phyloP scores from a whole-genome alignment of 192 early-diverging fungal species.

The Obelidium mucronatum region DNA sequence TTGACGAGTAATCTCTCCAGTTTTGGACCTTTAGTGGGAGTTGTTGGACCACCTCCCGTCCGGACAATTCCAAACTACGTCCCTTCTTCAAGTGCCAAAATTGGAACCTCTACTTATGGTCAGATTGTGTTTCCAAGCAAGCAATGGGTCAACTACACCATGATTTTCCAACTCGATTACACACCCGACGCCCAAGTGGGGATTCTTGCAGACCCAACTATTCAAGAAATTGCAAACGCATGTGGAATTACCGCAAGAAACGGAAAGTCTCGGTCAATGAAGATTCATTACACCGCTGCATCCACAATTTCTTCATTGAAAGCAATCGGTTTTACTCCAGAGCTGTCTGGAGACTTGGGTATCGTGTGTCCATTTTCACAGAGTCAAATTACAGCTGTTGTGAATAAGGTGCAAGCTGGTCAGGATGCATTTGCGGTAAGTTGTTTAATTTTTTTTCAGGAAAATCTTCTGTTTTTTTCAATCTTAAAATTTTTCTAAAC shows the following conservation, averaged over 20 bases:
- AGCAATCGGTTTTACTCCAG: slow-evolving; percentile 21
- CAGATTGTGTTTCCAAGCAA: slow-evolving; percentile 33
- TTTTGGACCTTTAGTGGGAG: background rate
- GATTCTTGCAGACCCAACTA: slow-evolving; percentile 27
- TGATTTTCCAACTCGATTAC: slow-evolving; percentile 42
- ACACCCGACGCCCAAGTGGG: slow-evolving; percentile 24
- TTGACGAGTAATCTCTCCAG: background rate
- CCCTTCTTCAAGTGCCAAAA: background rate
- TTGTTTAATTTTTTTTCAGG: no score
- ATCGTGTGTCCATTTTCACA: slow-evolving; percentile 27
- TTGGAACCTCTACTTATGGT: slow-evolving; percentile 22
- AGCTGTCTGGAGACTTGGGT: background rate
- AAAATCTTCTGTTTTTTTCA: no score
- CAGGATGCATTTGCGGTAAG: background rate
- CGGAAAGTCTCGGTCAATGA: background rate
- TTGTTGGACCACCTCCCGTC: background rate
- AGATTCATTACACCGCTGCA: slow-evolving; percentile 8
- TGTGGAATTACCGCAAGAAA: slow-evolving; percentile 15
- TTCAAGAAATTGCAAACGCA: slow-evolving; percentile 14
- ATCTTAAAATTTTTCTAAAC: no score
- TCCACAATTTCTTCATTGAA: slow-evolving; percentile 19
- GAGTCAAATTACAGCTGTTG: slow-evolving; percentile 14
- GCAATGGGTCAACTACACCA: slow-evolving; percentile 15
- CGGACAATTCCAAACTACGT: background rate
- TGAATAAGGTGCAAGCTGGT: slow-evolving; percentile 14